phyloP scores from a whole-genome alignment of 2,329 filamentous ascomycete genomes.

The Rutstroemia sp. region DNA sequence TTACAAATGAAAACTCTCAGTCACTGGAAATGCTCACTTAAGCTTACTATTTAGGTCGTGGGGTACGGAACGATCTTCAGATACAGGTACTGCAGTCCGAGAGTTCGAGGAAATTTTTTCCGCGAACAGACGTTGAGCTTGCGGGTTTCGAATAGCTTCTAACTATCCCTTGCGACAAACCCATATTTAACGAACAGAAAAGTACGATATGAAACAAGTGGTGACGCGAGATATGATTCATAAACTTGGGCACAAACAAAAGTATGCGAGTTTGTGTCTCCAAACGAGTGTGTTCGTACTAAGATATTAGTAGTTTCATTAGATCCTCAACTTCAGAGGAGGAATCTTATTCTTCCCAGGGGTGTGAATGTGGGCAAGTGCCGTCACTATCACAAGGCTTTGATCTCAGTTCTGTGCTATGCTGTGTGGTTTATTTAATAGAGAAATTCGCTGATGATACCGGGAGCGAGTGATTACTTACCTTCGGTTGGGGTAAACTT shows the following conservation, averaged over 20 bases:
- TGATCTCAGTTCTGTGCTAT: no score
- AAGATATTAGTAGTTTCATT: neutral
- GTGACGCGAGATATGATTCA: constrained; percentile 5
- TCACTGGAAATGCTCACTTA: no score
- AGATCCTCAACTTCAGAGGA: no score
- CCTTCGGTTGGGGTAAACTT: no score
- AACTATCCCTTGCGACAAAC: neutral
- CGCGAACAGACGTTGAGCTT: neutral
- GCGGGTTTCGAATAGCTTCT: neutral
- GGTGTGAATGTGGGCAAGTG: no score
- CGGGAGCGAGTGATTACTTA: no score
- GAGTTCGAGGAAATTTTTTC: neutral
- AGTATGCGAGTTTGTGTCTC: neutral
- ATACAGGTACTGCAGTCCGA: neutral
- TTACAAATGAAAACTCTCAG: no score
- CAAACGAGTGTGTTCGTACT: neutral
- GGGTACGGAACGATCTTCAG: neutral
- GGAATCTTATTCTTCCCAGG: no score
- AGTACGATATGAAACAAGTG: constrained; percentile 2
- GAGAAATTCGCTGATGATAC: no score
- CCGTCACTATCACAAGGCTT: no score
- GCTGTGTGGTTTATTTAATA: no score
- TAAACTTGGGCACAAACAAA: neutral
- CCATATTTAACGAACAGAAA: neutral
- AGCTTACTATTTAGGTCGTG: neutral